Evolutionary conservation across 495 filamentous ascomycete genomes (phyloP), one percentile per base, ranked within the genome.

Genomic region (Xeromyces bisporus): DNA sequence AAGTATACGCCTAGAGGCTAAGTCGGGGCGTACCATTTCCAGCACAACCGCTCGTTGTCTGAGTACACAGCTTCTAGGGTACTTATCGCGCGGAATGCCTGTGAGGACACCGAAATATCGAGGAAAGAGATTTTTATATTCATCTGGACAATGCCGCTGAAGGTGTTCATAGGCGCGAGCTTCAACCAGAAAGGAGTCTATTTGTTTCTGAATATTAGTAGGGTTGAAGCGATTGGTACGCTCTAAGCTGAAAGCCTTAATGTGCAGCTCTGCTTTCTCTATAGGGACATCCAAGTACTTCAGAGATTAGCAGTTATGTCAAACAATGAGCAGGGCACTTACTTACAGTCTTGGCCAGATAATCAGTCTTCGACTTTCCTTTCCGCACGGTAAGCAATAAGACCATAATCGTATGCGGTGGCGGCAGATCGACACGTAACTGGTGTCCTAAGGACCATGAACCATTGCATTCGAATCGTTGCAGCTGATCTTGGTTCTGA

Each of bases 31-130:
- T 4, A 32, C 15, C 7, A n/a, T 12, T 14, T 39, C 37, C 0
- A 39, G 32, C 12, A 39, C 32, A 7, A 39, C 17, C 7, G 37
- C 37, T 27, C 32, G 37, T 6, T 10, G 34, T n/a, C 34, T n/a
- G 3, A 30, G 25, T 18, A 25, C 15, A 15, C 29, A 38, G 18
- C 9, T 24, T 7, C 6, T 36, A 14, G 29, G 35, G 23, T 30
- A 39, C 15, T 34, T 6, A 1, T 27, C 12, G 11, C 37, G 31
- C 27, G 26, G 18, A n/a, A 39, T n/a, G 13, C 31, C 17, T 18
- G 13, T 18, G 5, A 36, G 14, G 2, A 35, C 28, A 8, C 37
- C 37, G 16, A 18, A 27, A 18, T 34, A 39, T 1, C 5, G 18
- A 1, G 37, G 37, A 23, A 39, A 34, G 18, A 26, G 31, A 0